Conservation (phyloP, 352 stramenopile genomes). For the Globisporangium emineosum region DNA sequence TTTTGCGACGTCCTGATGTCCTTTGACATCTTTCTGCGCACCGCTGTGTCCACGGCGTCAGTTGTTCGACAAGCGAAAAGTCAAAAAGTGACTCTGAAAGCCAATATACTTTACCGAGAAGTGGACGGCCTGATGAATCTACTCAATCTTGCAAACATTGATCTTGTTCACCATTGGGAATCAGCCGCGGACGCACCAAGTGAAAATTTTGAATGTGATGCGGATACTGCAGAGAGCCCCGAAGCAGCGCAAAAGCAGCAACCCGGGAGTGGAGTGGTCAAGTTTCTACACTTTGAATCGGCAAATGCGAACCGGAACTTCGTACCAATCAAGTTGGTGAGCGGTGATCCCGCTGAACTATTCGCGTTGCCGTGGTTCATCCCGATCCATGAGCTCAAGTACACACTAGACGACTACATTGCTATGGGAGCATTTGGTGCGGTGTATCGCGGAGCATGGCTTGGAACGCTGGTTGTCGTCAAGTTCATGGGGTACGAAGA, state of each 20-base stretch:
- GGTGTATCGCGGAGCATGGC: constrained; percentile 18
- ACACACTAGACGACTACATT: constrained; percentile 10
- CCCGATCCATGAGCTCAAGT: constrained; percentile 14
- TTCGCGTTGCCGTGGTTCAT: constrained; percentile 14
- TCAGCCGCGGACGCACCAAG: not conserved
- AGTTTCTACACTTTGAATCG: constrained; percentile 8
- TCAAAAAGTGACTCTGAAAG: constrained; percentile 3
- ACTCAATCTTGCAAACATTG: not conserved
- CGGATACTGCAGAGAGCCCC: not conserved
- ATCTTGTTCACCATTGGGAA: constrained; percentile 3
- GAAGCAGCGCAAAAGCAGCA: not conserved
- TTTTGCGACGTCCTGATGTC: constrained; percentile 9
- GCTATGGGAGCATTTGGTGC: constrained; percentile 19
- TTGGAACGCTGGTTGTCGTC: constrained; percentile 12
- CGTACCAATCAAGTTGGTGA: constrained; percentile 5
- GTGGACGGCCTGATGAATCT: constrained; percentile 8
- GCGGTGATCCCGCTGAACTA: constrained; percentile 2
- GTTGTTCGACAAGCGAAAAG: not conserved
- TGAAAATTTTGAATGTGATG: not conserved
- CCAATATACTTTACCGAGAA: constrained; percentile 4
- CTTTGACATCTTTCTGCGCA: constrained; percentile 8
- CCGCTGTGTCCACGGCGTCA: constrained; percentile 4
- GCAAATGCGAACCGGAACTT: constrained; percentile 10
- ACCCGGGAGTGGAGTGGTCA: not conserved
- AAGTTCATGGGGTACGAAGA: constrained; percentile 14